Percentiles rank a stretch among this genome's conserved stretches.
Evolutionary conservation across 176 grass and related monocot genomes (phyloP).

Genomic region (Carex littledalei): DNA sequence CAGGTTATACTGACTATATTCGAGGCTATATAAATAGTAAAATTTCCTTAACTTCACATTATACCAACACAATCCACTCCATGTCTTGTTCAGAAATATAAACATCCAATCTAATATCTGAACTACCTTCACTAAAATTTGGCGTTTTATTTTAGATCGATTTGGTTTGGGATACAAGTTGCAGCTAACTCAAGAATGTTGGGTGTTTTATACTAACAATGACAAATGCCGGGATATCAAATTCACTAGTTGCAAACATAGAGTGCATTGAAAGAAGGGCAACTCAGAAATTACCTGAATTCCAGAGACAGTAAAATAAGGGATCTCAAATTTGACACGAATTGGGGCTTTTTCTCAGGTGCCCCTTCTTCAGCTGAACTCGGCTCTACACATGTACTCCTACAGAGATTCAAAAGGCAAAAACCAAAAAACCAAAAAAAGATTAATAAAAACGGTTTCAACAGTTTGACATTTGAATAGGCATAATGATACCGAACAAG

Average conservation of each 20-base stretch:
- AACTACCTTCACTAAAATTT: background rate
- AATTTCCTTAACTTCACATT: background rate
- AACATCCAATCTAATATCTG: background rate
- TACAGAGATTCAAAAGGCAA: conserved; percentile 25
- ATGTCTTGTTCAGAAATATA: background rate
- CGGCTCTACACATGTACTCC: conserved; percentile 99
- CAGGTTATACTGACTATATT: background rate
- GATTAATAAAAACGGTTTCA: background rate
- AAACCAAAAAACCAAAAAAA: background rate
- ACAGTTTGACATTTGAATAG: background rate
- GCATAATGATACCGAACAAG: background rate
- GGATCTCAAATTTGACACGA: conserved; percentile 99
- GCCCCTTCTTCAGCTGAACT: conserved; percentile 90
- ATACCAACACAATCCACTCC: background rate
- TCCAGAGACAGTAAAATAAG: conserved; percentile 96
- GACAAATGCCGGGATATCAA: background rate
- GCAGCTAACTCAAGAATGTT: background rate
- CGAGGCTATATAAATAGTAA: background rate
- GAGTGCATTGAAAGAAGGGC: background rate
- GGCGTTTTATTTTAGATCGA: background rate
- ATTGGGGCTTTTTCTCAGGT: conserved; percentile 95
- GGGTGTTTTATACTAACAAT: background rate
- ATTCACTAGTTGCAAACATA: background rate
- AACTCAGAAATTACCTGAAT: conserved; percentile 64
- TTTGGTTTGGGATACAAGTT: background rate